A percentile compares a stretch with the other conserved stretches of the same genome.
These are phyloP conservation scores for Gnetum montanum DNA, from an alignment of 75 land plant species.

Conservation along the genomic window DNA sequence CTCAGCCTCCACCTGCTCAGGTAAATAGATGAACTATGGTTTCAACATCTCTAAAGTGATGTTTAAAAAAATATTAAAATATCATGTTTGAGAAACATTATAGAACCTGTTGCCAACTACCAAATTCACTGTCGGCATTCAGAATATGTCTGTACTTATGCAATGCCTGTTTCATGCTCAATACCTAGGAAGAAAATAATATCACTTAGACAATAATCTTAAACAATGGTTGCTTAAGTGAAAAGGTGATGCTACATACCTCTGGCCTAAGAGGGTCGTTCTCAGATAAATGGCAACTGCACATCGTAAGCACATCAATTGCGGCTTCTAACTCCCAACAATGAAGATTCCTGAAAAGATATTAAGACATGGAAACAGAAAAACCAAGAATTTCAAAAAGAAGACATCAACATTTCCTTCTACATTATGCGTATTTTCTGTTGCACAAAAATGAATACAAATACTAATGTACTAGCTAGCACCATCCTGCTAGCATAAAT, in stretches of 20 bases:
- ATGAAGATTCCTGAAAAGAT: constrained; percentile 74
- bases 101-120: constrained; percentile 84
- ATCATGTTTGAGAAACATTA: not conserved
- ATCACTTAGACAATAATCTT: no score
- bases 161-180: constrained; percentile 61
- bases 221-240: not conserved
- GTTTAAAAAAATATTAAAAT: no score
- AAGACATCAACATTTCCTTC: not conserved
- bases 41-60: not conserved
- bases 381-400: not conserved
- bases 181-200: constrained; percentile 39
- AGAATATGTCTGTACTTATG: constrained; percentile 76
- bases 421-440: not conserved
- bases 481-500: no score
- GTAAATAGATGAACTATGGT: not conserved
- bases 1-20: constrained; percentile 72
- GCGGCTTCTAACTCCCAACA: constrained; percentile 93
- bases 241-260: constrained; percentile 29
- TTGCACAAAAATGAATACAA: not conserved
- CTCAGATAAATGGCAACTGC: constrained; percentile 78
- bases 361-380: not conserved
- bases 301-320: constrained; percentile 95
- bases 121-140: constrained; percentile 62
- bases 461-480: no score
- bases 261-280: constrained; percentile 53